Evolutionary conservation across 1,284 basidiomycete species (phyloP).

Genomic region (Blastosporella zonata): DNA sequence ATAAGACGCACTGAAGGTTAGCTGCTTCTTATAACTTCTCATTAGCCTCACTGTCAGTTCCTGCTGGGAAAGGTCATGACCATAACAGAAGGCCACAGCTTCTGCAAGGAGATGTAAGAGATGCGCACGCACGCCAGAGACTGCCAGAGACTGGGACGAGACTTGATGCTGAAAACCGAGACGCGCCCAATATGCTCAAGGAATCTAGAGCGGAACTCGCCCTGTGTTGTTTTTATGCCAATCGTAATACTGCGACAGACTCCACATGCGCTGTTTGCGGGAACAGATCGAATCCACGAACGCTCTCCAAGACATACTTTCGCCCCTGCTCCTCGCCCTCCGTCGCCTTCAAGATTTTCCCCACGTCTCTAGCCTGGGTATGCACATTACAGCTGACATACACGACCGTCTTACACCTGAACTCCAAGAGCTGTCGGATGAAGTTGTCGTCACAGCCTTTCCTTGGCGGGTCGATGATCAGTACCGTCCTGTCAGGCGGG

Average conservation of each 20-base stretch:
- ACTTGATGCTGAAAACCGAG: neutral
- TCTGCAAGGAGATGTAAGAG: no score
- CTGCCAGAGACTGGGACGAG: neutral
- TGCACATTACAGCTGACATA: constrained; percentile 96
- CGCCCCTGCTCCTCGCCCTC: constrained; percentile 38
- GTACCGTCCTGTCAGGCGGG: constrained; percentile 64
- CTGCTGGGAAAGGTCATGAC: no score
- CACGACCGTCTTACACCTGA: constrained; percentile 71
- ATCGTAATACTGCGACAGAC: constrained; percentile 67
- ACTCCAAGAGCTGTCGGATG: constrained; percentile 73
- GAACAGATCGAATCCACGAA: constrained; percentile 89
- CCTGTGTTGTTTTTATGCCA: constrained; percentile 21
- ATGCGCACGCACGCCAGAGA: neutral
- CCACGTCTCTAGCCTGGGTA: constrained; percentile 82
- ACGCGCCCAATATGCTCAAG: neutral
- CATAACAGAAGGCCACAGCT: no score
- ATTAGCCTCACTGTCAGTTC: neutral
- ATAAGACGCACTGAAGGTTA: neutral
- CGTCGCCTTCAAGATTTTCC: constrained; percentile 58
- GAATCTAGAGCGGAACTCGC: neutral
- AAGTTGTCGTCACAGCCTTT: constrained; percentile 89
- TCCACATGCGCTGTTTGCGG: constrained; percentile 93
- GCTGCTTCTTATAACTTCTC: neutral
- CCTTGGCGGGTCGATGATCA: constrained; percentile 85
- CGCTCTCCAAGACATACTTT: constrained; percentile 70